Percentiles rank a stretch among this genome's conserved stretches.
These are phyloP conservation scores for Dioscorea dumetorum DNA, from an alignment of 106 monocot species.

Conservation along the genomic window DNA sequence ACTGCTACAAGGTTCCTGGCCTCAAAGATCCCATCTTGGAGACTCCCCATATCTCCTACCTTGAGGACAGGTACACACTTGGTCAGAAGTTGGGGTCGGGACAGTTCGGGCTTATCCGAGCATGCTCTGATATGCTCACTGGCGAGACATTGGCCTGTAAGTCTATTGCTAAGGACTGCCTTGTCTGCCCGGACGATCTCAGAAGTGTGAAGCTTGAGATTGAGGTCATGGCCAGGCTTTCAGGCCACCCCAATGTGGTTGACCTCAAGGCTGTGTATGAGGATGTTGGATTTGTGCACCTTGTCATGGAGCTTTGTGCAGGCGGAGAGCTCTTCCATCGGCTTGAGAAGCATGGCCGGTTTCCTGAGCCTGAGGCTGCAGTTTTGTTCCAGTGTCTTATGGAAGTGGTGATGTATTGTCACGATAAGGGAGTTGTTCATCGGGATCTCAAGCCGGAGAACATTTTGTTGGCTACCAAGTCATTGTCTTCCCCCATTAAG, in stretches of 20 bases:
- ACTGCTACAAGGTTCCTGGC: slow-evolving; percentile 58
- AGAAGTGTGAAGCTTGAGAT: slow-evolving; percentile 80
- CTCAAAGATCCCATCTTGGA: slow-evolving; percentile 48
- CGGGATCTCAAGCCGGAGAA: slow-evolving; percentile 95
- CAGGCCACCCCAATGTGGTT: slow-evolving; percentile 85
- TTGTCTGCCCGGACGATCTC: slow-evolving; percentile 63
- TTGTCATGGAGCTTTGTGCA: slow-evolving; percentile 91
- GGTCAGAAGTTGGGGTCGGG: slow-evolving; percentile 80
- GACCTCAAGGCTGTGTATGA: slow-evolving; percentile 85
- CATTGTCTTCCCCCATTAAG: slow-evolving; percentile 66
- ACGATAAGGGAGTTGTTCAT: slow-evolving; percentile 80
- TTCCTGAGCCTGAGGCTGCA: slow-evolving; percentile 54
- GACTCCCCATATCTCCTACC: slow-evolving; percentile 43
- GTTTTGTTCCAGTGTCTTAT: slow-evolving; percentile 60
- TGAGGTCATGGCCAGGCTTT: slow-evolving; percentile 79
- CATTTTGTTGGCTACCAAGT: slow-evolving; percentile 63
- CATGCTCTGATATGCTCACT: slow-evolving; percentile 55
- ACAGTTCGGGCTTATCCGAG: slow-evolving; percentile 79
- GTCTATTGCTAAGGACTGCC: slow-evolving; percentile 78
- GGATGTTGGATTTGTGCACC: slow-evolving; percentile 62
- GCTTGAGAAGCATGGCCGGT: slow-evolving; percentile 59
- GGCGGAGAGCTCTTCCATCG: slow-evolving; percentile 89
- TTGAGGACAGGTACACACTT: slow-evolving; percentile 53
- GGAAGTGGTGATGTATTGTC: slow-evolving; percentile 80
- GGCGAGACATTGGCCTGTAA: slow-evolving; percentile 72